Evolutionary conservation across 2,329 filamentous ascomycete species (phyloP), one percentile per base, ranked within the genome.

Genomic region (Fusarium zealandicum): DNA sequence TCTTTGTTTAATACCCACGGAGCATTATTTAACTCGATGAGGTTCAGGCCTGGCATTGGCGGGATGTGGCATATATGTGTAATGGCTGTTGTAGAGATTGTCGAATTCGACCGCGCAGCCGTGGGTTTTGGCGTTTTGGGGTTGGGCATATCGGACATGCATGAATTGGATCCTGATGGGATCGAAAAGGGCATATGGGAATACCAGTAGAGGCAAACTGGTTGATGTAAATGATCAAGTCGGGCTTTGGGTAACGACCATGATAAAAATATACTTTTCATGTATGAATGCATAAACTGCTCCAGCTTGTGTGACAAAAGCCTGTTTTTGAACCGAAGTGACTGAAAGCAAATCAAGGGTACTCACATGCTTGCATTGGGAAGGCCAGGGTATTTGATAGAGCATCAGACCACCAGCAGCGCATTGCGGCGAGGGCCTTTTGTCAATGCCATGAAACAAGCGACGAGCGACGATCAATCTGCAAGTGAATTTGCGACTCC

Each of bases 1-100:
- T 56, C 47, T 46, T 48, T 53, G 37, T 56, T 57, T 37, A 56
- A 64, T 64, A 64, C 61, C 60, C 60, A 63, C 30, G 48, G 25
- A 42, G 57, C 40, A 57, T 53, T 48, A 63, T 57, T 33, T 41
- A 46, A 47, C 54, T 52, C 44, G 37, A 27, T 45, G 32, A 56
- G 12, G 31, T 41, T 32, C 36, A 31, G 45, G 42, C 44, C 22
- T 20, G 41, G 30, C 31, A 28, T 56, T 14, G 45, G 50, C 14
- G 35, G 43, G 27, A 25, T 9, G 13, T 20, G 38, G 50, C 59
- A 40, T 25, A 25, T 11, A 25, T 48, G 37, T 22, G 27, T 51
- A 61, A 62, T 59, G 54, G 42, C 44, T 41, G 36, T 35, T 45
- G 54, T 42, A 36, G 39, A 46, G 32, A 36, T 47, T 32, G 36